A percentile compares a stretch with the other conserved stretches of the same genome.
Conservation (phyloP, 495 filamentous ascomycete species). For the Podospora tetraspora region DNA sequence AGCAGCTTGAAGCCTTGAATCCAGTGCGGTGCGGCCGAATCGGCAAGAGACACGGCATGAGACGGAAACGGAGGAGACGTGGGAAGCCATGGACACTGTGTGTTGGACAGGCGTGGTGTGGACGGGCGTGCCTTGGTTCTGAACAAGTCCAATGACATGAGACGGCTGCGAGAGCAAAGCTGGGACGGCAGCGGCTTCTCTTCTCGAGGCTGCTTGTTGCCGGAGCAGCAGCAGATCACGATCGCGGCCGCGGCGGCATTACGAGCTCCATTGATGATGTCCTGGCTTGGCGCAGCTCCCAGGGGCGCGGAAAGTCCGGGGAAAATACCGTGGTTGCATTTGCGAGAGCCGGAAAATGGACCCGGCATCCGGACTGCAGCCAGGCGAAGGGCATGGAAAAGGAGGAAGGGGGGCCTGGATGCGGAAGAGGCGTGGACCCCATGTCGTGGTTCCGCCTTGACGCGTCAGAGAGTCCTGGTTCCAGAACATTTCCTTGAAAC, state of each 20-base stretch:
- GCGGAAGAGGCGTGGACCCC: constrained; percentile 6
- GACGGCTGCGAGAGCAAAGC: constrained; percentile 18
- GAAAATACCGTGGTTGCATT: constrained; percentile 23
- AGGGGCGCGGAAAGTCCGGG: constrained; percentile 33
- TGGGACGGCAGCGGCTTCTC: not conserved
- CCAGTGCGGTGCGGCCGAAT: constrained; percentile 10
- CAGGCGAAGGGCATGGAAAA: constrained; percentile 1
- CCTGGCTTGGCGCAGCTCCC: constrained; percentile 24
- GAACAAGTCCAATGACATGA: constrained; percentile 23
- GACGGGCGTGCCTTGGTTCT: not conserved
- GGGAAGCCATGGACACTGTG: constrained; percentile 6
- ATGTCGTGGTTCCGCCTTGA: constrained; percentile 11
- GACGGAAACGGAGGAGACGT: not conserved
- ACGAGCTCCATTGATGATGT: constrained; percentile 3
- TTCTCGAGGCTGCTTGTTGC: constrained; percentile 5
- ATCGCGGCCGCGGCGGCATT: constrained; percentile 10
- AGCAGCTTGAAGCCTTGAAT: not conserved
- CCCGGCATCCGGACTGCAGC: constrained; percentile 20
- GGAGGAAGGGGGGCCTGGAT: constrained; percentile 8
- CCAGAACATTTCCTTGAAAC: constrained; percentile 33
- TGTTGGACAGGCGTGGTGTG: not conserved
- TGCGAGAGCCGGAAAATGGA: constrained; percentile 25
- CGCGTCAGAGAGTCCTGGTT: constrained; percentile 18
- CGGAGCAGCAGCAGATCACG: constrained; percentile 1
- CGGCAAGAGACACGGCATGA: constrained; percentile 7